Evolutionary conservation across 352 stramenopile genomes (phyloP), one percentile per base, ranked within the genome.

Genomic region (Phytopythium kandeliae): DNA sequence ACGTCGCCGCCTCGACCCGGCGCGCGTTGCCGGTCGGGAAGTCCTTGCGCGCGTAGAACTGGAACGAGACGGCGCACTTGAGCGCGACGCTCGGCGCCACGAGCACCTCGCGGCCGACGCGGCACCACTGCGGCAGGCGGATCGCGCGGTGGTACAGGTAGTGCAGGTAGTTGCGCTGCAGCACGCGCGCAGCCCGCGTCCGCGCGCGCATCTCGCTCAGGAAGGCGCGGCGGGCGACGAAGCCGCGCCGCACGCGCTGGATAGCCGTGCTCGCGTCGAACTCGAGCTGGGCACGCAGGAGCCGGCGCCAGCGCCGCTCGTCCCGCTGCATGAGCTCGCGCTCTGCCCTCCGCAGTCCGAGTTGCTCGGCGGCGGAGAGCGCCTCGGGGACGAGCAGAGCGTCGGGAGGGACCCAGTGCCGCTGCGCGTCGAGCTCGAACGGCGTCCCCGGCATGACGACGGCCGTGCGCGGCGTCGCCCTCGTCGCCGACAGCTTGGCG

Each of bases 1-100:
- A 68, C 15, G 58, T 43, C 24, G 48, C 62, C 19, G 69, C 57
- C 9, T 65, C 41, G 21, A 89, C 46, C 8, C 69, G 65, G 16
- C 63, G 62, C 63, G 79, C 87, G 37, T 90, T 92, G 2, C 79
- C 82, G 12, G 69, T 60, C 3, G 75, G 65, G 30, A 92, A 90
- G 48, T 92, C 81, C 48, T 80, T 89, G 24, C 67, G 70, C 2
- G 62, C 52, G 51, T 90, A 89, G 59, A 92, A 92, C 49, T 87
- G 74, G 58, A 92, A 92, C 16, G 63, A 70, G 33, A 87, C 78
- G 1, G 77, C 78, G 22, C 70, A 76, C 25, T 77, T 82, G 26
- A 70, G 65, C n/a, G 78, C 77, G 21, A 88, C 54, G 22, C 69
- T 85, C n/a, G 67, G 66, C 0, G 73, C 74, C 8, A 88, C 65